phyloP scores from a whole-genome alignment of 352 stramenopile species.

The Phytophthora boehmeriae region DNA sequence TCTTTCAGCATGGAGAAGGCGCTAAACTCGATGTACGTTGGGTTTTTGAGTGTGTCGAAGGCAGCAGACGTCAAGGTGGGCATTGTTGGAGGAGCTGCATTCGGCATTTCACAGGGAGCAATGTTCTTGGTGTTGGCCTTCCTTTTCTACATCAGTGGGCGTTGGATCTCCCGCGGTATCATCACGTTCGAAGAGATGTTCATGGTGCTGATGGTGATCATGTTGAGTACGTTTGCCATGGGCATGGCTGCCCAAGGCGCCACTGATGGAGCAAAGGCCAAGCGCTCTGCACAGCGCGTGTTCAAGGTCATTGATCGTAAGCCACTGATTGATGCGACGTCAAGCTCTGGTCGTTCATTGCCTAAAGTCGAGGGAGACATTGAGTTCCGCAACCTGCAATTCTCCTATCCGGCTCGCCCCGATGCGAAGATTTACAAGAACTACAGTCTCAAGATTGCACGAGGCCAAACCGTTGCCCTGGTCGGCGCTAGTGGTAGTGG shows the following conservation, averaged over 20 bases:
- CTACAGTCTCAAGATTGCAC: conserved; percentile 36
- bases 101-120: conserved; percentile 73
- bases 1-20: conserved; percentile 60
- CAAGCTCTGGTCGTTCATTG: conserved; percentile 23
- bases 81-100: conserved; percentile 56
- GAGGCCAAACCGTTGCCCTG: conserved; percentile 42
- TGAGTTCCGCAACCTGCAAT: conserved; percentile 39
- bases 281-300: conserved; percentile 37
- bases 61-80: conserved; percentile 50
- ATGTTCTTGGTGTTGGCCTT: conserved; percentile 72
- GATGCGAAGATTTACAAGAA: conserved; percentile 51
- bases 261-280: conserved; percentile 36
- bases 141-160: conserved; percentile 75
- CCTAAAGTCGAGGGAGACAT: conserved; percentile 37
- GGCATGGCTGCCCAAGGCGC: conserved; percentile 42
- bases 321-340: conserved; percentile 36
- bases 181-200: conserved; percentile 80
- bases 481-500: conserved; percentile 40
- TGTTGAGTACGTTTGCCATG: conserved; percentile 55
- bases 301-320: conserved; percentile 46
- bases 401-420: conserved; percentile 38
- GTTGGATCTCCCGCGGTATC: conserved; percentile 52
- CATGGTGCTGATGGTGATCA: conserved; percentile 73
- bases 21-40: conserved; percentile 40
- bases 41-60: conserved; percentile 39